phyloP scores from a whole-genome alignment of 2,329 filamentous ascomycete genomes.

The Leptoxyphium fumago region DNA sequence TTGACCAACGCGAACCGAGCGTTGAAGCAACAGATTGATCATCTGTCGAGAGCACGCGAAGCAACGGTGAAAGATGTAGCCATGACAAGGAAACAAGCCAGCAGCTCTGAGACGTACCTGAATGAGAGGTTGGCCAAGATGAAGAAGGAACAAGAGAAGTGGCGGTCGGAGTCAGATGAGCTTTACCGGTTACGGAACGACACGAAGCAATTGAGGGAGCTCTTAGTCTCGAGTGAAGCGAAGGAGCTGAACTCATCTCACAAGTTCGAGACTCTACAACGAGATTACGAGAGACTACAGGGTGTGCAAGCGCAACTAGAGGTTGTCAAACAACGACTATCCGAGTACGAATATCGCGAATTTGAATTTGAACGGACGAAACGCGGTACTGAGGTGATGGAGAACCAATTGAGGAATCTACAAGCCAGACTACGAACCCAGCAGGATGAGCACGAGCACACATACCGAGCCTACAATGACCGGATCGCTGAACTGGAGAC shows the following conservation, averaged over 20 bases:
- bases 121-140: constrained; percentile 17
- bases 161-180: constrained; percentile 42
- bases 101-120: constrained; percentile 51
- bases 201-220: constrained; percentile 45
- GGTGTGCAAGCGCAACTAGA: constrained; percentile 44
- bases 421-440: constrained; percentile 41
- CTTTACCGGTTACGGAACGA: constrained; percentile 42
- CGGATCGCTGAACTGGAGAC: constrained; percentile 33
- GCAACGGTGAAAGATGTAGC: constrained; percentile 19
- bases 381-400: constrained; percentile 43
- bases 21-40: constrained; percentile 51
- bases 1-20: constrained; percentile 62
- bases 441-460: constrained; percentile 35
- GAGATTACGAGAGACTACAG: constrained; percentile 45
- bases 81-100: constrained; percentile 46
- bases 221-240: constrained; percentile 52
- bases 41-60: constrained; percentile 18
- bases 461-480: constrained; percentile 32
- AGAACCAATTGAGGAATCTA: constrained; percentile 44
- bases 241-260: constrained; percentile 51
- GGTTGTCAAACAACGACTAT: constrained; percentile 45
- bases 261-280: constrained; percentile 47
- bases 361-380: constrained; percentile 42
- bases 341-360: constrained; percentile 50
- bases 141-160: constrained; percentile 20